A percentile compares a stretch with the other conserved stretches of the same genome.
phyloP scores from a whole-genome alignment of 495 filamentous ascomycete species.

The Apodospora peruviana region DNA sequence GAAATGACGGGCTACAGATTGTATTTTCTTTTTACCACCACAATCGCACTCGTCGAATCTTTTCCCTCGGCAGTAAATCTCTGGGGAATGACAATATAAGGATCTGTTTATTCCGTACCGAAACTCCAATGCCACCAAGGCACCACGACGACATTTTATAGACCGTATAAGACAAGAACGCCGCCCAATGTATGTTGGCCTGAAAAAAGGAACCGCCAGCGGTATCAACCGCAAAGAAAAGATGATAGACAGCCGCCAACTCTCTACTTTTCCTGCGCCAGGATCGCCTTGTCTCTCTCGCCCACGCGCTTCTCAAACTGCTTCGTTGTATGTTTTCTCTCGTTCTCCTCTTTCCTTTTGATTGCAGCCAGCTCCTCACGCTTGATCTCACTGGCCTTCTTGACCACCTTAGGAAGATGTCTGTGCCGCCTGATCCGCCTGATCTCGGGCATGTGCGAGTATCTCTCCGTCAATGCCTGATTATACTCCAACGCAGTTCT shows the following conservation, averaged over 20 bases:
- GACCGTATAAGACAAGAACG: slow-evolving; percentile 7
- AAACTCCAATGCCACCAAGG: no score
- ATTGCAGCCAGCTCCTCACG: slow-evolving; percentile 77
- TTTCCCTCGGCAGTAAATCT: no score
- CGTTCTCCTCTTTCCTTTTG: slow-evolving; percentile 89
- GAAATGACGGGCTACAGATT: no score
- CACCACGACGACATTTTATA: no score
- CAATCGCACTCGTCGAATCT: no score
- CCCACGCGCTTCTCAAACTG: slow-evolving; percentile 62
- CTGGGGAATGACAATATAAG: no score
- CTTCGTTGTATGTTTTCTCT: slow-evolving; percentile 84
- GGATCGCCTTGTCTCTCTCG: slow-evolving; percentile 90
- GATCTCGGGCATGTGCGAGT: slow-evolving; percentile 94
- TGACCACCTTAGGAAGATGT: slow-evolving; percentile 87
- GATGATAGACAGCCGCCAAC: background rate
- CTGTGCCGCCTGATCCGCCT: slow-evolving; percentile 82
- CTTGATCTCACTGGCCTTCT: slow-evolving; percentile 98
- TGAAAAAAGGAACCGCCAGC: background rate
- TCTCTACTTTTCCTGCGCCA: slow-evolving; percentile 64
- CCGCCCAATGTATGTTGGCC: slow-evolving; percentile 18
- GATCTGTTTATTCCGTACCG: no score
- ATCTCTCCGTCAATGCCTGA: slow-evolving; percentile 74
- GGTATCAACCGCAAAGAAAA: background rate
- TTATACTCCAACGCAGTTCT: slow-evolving; percentile 90
- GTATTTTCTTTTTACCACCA: no score